These are phyloP conservation scores for Xylaria arbuscula DNA, from an alignment of 2,329 filamentous ascomycete species.

Conservation along the genomic window DNA sequence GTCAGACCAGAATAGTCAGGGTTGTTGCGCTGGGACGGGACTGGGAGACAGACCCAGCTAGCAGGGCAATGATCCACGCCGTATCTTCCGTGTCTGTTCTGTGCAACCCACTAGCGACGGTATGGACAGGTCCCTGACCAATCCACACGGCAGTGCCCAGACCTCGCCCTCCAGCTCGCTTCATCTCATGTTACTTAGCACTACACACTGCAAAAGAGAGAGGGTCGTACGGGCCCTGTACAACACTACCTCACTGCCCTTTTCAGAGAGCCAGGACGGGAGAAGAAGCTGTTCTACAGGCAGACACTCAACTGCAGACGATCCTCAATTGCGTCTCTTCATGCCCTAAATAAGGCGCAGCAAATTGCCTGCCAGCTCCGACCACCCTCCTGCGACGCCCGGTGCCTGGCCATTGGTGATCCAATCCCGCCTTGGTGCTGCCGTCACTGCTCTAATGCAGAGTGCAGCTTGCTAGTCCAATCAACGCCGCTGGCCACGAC, in stretches of 20 bases:
- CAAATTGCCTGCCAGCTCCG: conserved; percentile 41
- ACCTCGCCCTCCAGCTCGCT: conserved; percentile 20
- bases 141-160: conserved; percentile 3
- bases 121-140: background rate
- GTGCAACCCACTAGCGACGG: no score
- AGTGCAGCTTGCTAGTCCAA: conserved; percentile 47
- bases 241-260: background rate
- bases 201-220: background rate
- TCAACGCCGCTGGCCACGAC: conserved; percentile 44
- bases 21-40: conserved; percentile 9
- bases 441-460: conserved; percentile 50
- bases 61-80: no score
- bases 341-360: conserved; percentile 12
- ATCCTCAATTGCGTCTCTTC: conserved; percentile 16
- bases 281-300: conserved; percentile 11
- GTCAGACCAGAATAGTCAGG: conserved; percentile 23
- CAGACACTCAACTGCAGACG: conserved; percentile 6
- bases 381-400: conserved; percentile 42
- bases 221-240: background rate
- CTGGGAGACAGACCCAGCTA: background rate
- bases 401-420: conserved; percentile 44
- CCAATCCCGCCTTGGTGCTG: conserved; percentile 46
- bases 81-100: no score
- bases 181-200: background rate
- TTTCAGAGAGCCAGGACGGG: background rate